Conservation (phyloP, 257 asterid genomes). For the Nicotiana obtusifolia region DNA sequence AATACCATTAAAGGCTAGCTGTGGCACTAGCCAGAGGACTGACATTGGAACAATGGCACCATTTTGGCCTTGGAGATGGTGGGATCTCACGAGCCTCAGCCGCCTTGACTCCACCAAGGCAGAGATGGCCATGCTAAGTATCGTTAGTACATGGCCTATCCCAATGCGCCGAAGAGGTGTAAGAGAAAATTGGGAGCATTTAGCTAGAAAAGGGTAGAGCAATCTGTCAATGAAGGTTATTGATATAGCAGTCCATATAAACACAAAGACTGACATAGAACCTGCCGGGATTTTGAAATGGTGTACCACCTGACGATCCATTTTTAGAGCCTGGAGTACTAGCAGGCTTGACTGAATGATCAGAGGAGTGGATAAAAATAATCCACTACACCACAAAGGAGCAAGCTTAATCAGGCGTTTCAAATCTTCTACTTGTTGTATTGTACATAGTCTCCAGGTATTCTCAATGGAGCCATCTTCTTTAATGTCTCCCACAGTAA, state of each 20-base stretch:
- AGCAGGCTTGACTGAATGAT: slow-evolving; percentile 32
- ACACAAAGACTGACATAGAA: slow-evolving; percentile 26
- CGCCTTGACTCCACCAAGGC: slow-evolving; percentile 17
- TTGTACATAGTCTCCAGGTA: slow-evolving; percentile 37
- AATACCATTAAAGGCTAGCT: slow-evolving; percentile 5
- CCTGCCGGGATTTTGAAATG: slow-evolving; percentile 32
- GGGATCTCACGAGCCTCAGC: not conserved
- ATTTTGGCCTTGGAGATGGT: not conserved
- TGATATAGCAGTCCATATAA: slow-evolving; percentile 21
- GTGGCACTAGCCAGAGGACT: slow-evolving; percentile 18
- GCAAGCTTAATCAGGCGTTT: slow-evolving; percentile 27
- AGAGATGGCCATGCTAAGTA: not conserved
- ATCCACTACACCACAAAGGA: slow-evolving; percentile 39
- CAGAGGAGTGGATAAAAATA: slow-evolving; percentile 35
- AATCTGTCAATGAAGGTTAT: slow-evolving; percentile 13
- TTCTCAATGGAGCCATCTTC: slow-evolving; percentile 15
- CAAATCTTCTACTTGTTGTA: slow-evolving; percentile 43
- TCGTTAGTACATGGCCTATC: slow-evolving; percentile 7
- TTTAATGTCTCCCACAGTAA: slow-evolving; percentile 25
- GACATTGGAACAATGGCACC: slow-evolving; percentile 3
- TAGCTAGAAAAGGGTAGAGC: slow-evolving; percentile 31
- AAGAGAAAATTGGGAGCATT: not conserved
- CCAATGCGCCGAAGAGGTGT: slow-evolving; percentile 11
- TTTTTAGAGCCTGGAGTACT: slow-evolving; percentile 33
- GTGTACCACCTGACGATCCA: slow-evolving; percentile 30